Base-by-base conservation (phyloP, 1,139 yeast species). In the Zhuliangozyma blackwelliae region DNA sequence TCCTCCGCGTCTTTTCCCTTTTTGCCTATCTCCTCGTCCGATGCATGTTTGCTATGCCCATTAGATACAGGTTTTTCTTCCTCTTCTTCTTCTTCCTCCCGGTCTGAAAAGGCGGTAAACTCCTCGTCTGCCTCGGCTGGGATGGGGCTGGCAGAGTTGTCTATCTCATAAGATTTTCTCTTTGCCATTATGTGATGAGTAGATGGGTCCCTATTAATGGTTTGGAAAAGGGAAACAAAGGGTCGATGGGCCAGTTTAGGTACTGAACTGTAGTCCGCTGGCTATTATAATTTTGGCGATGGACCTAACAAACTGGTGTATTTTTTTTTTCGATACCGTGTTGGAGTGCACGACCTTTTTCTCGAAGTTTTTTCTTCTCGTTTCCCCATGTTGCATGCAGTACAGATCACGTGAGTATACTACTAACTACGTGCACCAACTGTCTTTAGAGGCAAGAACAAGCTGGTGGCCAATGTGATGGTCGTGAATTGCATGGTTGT, bases 101-200 rank as follows among this genome's bases (percentile, higher is more conserved):
- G 37, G 26, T 36, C 44, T 25, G 42, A 37, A 34, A 37, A 37
- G 21, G 40, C 23, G 23, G 40, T 28, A 28, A 36, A 37, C 27
- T 42, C 48, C 29, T 36, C 49, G 23, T 53, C 53, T 25, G 38
- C 37, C 32, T 46, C 40, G 31, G 38, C 40, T 27, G 43, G n/a
- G 28, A 29, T 38, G 25, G 7, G 27, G 27, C 25, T 33, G 32
- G 41, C 29, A 20, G 37, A 25, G 25, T 12, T 23, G 8, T 22
- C 40, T 34, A 39, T 40, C 29, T 39, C 42, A 26, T 39, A 55
- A 43, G 54, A 48, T 51, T 52, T 59, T 59, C 67, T 59, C 48
- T 62, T 62, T 41, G 51, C 65, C 67, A 61, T 61, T 27, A 21
- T 33, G 16, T 16, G 16, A 16, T 16, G 16, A 16, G 16, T 16